A percentile compares a stretch with the other conserved stretches of the same genome.
Conservation (phyloP, 2,329 filamentous ascomycete species). For the Fusarium sacchari region DNA sequence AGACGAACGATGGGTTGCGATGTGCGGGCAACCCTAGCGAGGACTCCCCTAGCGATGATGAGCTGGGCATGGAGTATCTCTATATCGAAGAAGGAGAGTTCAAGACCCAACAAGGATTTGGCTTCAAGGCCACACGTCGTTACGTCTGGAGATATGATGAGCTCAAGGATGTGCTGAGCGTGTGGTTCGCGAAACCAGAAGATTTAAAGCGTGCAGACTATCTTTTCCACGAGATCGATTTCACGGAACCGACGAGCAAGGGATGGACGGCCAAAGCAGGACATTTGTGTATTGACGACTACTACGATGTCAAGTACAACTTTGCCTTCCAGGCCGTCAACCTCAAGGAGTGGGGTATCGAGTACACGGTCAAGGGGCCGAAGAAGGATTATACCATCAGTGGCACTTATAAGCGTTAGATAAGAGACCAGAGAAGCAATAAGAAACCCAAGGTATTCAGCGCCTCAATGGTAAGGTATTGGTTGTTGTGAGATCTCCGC, state of each 20-base stretch:
- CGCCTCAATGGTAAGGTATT: too few relatives aligned
- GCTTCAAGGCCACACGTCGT: constrained; percentile 69
- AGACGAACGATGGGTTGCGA: constrained; percentile 63
- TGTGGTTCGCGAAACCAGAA: constrained; percentile 77
- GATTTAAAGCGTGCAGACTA: constrained; percentile 73
- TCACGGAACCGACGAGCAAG: constrained; percentile 53
- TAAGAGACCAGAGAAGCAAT: too few relatives aligned
- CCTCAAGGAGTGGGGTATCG: constrained; percentile 67
- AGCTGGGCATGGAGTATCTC: constrained; percentile 68
- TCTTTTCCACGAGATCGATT: constrained; percentile 79
- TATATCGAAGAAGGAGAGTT: constrained; percentile 76
- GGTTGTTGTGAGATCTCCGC: background rate
- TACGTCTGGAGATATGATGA: constrained; percentile 80
- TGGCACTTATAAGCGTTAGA: constrained; percentile 60
- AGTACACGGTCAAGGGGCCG: constrained; percentile 75
- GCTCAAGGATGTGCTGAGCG: constrained; percentile 67
- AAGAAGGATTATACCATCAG: constrained; percentile 77
- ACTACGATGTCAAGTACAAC: constrained; percentile 75
- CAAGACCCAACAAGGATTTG: constrained; percentile 63
- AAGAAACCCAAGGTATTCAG: background rate
- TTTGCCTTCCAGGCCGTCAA: constrained; percentile 71
- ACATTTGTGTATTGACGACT: constrained; percentile 77
- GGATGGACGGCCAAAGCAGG: constrained; percentile 73
- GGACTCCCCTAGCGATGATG: constrained; percentile 35
- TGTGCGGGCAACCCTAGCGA: constrained; percentile 40